Conservation (phyloP, 495 filamentous ascomycete genomes). For the Venustampulla echinocandica region DNA sequence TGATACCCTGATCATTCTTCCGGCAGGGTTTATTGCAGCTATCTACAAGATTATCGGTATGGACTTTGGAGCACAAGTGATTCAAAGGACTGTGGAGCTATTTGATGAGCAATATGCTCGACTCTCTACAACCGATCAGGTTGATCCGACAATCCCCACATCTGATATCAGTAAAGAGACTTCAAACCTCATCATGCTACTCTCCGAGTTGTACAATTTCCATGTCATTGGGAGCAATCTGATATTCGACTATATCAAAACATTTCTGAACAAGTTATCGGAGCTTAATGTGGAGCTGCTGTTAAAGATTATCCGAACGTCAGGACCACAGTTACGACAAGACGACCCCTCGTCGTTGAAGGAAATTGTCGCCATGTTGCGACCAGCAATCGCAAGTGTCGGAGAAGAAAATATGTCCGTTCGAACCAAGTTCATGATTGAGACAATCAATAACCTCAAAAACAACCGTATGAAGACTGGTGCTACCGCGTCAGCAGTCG, state of each 20-base stretch:
- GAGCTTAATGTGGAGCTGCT: slow-evolving; percentile 90
- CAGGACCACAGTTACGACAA: slow-evolving; percentile 72
- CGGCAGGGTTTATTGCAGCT: slow-evolving; percentile 82
- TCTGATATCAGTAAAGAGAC: slow-evolving; percentile 49
- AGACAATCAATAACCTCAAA: slow-evolving; percentile 87
- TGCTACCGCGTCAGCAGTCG: slow-evolving; percentile 49
- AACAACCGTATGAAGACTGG: slow-evolving; percentile 84
- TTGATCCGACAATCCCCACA: slow-evolving; percentile 30
- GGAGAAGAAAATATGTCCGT: slow-evolving; percentile 69
- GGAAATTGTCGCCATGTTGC: slow-evolving; percentile 76
- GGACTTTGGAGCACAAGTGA: slow-evolving; percentile 77
- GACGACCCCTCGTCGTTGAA: slow-evolving; percentile 89
- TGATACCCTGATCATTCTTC: slow-evolving; percentile 84
- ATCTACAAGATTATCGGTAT: slow-evolving; percentile 78
- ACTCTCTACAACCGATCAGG: slow-evolving; percentile 35
- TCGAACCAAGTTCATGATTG: slow-evolving; percentile 95
- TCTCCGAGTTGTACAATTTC: slow-evolving; percentile 87
- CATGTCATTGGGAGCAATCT: slow-evolving; percentile 74
- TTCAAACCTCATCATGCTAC: slow-evolving; percentile 71
- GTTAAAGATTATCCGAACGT: slow-evolving; percentile 71
- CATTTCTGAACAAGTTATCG: slow-evolving; percentile 64
- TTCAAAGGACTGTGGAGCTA: slow-evolving; percentile 66
- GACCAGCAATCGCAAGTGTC: slow-evolving; percentile 54
- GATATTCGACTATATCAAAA: slow-evolving; percentile 80
- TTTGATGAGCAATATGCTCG: slow-evolving; percentile 47